Evolutionary conservation across 179 eudicot species (phyloP).

Genomic region (Silene noctiflora): DNA sequence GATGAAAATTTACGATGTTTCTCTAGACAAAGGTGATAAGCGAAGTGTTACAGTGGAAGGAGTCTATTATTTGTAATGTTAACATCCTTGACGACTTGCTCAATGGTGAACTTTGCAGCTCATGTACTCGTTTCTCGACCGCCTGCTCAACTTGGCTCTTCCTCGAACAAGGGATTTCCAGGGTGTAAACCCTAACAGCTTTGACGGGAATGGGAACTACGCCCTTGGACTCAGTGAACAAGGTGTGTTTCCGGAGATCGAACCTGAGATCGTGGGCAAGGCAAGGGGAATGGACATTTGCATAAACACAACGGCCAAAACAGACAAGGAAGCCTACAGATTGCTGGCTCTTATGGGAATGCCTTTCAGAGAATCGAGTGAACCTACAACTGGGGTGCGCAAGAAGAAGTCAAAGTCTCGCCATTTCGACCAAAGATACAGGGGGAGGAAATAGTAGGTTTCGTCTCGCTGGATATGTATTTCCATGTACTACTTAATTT

Average conservation of each 20-base stretch:
- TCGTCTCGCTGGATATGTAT: background rate
- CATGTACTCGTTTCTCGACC: conserved; percentile 89
- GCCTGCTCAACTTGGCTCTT: conserved; percentile 90
- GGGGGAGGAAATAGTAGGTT: conserved; percentile 36
- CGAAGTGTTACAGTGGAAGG: too few species aligned
- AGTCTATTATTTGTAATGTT: too few species aligned
- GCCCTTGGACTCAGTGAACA: conserved; percentile 86
- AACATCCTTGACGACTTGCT: background rate
- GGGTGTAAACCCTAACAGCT: conserved; percentile 88
- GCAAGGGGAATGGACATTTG: conserved; percentile 94
- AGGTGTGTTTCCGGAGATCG: conserved; percentile 82
- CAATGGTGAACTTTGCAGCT: conserved; percentile 37
- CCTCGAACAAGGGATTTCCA: conserved; percentile 94
- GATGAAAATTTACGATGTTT: too few species aligned
- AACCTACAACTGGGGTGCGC: conserved; percentile 35
- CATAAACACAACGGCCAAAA: conserved; percentile 80
- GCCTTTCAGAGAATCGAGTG: conserved; percentile 85
- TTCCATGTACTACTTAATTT: conserved; percentile 7
- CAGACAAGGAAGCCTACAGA: conserved; percentile 80
- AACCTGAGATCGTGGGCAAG: conserved; percentile 64
- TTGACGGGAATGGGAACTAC: conserved; percentile 92
- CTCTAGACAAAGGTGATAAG: too few species aligned
- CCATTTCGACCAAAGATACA: conserved; percentile 63
- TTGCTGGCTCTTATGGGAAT: conserved; percentile 87
- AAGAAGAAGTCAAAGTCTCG: conserved; percentile 87